Conservation (phyloP, 306 rosid species). For the Alnus glutinosa region DNA sequence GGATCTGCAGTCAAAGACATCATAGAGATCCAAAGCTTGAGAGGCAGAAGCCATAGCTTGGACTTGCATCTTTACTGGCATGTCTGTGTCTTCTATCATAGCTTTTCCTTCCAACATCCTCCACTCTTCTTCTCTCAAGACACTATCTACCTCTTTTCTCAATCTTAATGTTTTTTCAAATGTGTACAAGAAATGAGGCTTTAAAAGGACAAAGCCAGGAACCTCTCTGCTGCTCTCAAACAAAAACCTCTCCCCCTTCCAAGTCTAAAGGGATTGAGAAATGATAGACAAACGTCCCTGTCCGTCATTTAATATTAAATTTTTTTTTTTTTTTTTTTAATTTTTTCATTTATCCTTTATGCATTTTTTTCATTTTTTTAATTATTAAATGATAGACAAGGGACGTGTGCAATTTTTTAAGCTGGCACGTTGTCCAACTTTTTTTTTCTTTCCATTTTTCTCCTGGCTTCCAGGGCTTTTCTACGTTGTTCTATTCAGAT, state of each 20-base stretch:
- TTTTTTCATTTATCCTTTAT: no score
- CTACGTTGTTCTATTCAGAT: conserved; percentile 8
- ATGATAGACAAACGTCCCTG: no score
- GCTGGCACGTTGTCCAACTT: conserved; percentile 41
- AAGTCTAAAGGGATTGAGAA: conserved; percentile 19
- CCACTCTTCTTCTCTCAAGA: not conserved
- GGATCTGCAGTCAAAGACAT: conserved; percentile 86
- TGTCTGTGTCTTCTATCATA: conserved; percentile 75
- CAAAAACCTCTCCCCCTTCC: conserved; percentile 20
- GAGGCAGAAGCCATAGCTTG: conserved; percentile 95
- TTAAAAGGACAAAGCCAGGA: not conserved
- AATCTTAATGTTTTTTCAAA: not conserved
- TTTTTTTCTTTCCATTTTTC: conserved; percentile 18
- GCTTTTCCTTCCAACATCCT: conserved; percentile 97
- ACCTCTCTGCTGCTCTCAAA: no score
- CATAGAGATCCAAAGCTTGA: conserved; percentile 90
- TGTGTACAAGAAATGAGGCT: not conserved
- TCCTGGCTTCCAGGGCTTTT: conserved; percentile 24
- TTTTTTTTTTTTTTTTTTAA: no score
- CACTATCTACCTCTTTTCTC: conserved; percentile 8
- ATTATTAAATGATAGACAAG: no score
- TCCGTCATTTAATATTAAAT: no score
- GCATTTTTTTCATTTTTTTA: no score
- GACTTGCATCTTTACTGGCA: conserved; percentile 95
- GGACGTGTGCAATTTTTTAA: not conserved